Base-by-base conservation (phyloP, 2,329 filamentous ascomycete species). In the Cordyceps fumosorosea region DNA sequence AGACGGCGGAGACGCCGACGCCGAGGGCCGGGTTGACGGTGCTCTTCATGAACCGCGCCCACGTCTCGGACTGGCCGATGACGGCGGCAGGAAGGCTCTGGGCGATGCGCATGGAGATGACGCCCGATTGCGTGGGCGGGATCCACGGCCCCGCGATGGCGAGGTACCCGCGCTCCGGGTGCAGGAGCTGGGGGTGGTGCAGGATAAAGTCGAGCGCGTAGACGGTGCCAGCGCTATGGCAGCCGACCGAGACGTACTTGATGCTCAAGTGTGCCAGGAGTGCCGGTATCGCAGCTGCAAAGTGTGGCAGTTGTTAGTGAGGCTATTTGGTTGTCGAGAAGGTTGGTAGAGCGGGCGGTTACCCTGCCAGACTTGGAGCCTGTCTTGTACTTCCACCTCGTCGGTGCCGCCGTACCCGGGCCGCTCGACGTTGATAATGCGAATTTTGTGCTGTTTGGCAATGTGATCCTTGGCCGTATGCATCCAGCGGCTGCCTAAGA, bases 351-450 rank as follows among this genome's bases (percentile, higher is more conserved):
- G 20, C n/a, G n/a, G 24, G 22, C 16, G 45, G 45, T 60, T 66
- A 65, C 72, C 70, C 5, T 69, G 67, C 70, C 71, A 74, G 8
- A 69, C 53, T 2, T 32, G 56, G 47, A 76, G 62, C 12, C 67
- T 64, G 18, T 69, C 55, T 7, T 64, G 47, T 0, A 66, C 58
- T 5, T 63, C 59, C 1, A 69, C 71, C 8, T 68, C 63, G 18
- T 70, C 70, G 6, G 73, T 75, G 8, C 70, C 69, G 12, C 74
- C 75, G 48, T 76, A 69, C 10, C 75, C 74, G 0, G 76, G 74
- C 6, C 74, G 65, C 63, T 77, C 74, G 0, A 66, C 62, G 60
- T 65, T 64, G 61, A 76, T 68, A 52, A 76, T 67, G 37, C 74
- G 72, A 22, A 76, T 64, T 22, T 67, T 64, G 64, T 74, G 65